These are phyloP conservation scores for Trametes maxima DNA, from an alignment of 768 basidiomycete genomes.

Conservation along the genomic window DNA sequence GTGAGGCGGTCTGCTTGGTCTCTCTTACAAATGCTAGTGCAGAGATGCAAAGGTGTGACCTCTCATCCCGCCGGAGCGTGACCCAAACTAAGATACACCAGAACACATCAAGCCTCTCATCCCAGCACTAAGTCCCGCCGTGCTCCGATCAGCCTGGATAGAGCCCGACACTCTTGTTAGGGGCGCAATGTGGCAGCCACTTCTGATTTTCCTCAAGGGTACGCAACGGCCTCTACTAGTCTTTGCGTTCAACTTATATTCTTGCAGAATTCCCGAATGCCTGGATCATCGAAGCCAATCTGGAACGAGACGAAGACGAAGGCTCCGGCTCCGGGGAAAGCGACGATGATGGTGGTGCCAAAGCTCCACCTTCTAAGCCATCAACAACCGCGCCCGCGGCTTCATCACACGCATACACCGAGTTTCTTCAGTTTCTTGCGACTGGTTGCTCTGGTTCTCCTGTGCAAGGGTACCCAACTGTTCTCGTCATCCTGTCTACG, in stretches of 20 bases:
- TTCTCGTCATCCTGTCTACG: conserved; percentile 81
- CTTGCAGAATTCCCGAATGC: conserved; percentile 59
- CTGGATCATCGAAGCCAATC: conserved; percentile 55
- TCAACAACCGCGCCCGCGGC: not conserved
- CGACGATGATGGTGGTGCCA: conserved; percentile 36
- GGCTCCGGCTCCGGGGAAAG: conserved; percentile 35
- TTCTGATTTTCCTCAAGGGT: conserved; percentile 77
- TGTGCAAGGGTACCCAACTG: conserved; percentile 76
- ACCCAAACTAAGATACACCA: conserved; percentile 9
- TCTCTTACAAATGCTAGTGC: conserved; percentile 49
- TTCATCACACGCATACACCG: conserved; percentile 55
- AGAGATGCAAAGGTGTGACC: conserved; percentile 46
- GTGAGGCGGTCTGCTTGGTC: conserved; percentile 76
- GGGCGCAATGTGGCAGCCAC: conserved; percentile 64
- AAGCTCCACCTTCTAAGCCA: conserved; percentile 1
- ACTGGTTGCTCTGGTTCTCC: conserved; percentile 81
- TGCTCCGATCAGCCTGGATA: conserved; percentile 68
- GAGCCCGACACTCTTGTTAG: conserved; percentile 77
- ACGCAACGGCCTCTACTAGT: conserved; percentile 16
- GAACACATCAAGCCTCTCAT: conserved; percentile 38
- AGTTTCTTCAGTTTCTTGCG: conserved; percentile 80
- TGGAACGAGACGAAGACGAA: conserved; percentile 37
- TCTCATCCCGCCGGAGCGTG: not conserved
- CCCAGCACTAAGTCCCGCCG: conserved; percentile 52
- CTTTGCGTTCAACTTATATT: not conserved